A percentile compares a stretch with the other conserved stretches of the same genome.
These are phyloP conservation scores for Tausonia pullulans DNA, from an alignment of 1,284 basidiomycete species.

Conservation along the genomic window DNA sequence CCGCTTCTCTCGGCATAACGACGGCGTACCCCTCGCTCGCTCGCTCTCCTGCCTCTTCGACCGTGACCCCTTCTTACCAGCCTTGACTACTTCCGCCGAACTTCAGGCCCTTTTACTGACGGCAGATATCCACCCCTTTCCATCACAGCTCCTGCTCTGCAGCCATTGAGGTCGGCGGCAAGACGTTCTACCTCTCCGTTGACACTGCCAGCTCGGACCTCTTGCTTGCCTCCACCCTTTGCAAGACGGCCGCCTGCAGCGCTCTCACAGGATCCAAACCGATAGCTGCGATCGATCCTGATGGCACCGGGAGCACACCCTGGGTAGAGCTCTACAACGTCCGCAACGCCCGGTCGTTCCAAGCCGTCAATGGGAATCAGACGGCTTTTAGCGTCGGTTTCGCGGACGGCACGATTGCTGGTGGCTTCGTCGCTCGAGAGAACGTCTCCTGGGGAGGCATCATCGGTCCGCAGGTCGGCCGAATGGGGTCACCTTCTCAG, in stretches of 20 bases:
- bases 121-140: no score
- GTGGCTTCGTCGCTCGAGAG: conserved; percentile 28
- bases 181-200: conserved; percentile 30
- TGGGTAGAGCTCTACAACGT: conserved; percentile 25
- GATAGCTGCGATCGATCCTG: neutral
- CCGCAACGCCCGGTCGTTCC: conserved; percentile 19
- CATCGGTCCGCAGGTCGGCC: conserved; percentile 13
- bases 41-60: no score
- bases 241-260: conserved; percentile 24
- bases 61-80: no score
- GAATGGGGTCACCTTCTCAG: conserved; percentile 20
- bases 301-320: conserved; percentile 16
- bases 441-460: conserved; percentile 20
- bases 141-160: conserved; percentile 27
- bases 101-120: no score
- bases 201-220: conserved; percentile 32
- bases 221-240: conserved; percentile 28
- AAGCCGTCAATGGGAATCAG: conserved; percentile 22
- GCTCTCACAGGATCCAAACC: conserved; percentile 10
- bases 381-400: conserved; percentile 24
- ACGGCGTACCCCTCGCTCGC: no score
- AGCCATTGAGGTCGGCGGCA: conserved; percentile 26
- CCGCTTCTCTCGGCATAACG: no score
- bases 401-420: conserved; percentile 24
- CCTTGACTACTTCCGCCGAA: no score